These are phyloP conservation scores for Solanum hybrid DNA, from an alignment of 305 asterid genomes.

Conservation along the genomic window DNA sequence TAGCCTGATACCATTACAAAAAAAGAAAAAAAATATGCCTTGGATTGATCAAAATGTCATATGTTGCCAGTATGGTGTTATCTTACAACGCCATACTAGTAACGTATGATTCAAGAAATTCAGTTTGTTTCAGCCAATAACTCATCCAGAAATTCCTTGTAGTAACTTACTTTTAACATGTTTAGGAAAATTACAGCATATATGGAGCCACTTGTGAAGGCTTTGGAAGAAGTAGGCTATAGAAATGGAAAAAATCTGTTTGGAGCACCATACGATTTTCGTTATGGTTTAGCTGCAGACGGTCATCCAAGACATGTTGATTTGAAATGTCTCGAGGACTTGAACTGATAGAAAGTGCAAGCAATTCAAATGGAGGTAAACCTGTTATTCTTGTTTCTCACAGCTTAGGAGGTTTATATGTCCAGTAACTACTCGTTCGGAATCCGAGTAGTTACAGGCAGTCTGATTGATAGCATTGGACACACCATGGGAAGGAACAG, in stretches of 20 bases:
- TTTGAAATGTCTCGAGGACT: constrained; percentile 38
- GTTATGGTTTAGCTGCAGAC: constrained; percentile 60
- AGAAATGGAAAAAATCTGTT: constrained; percentile 43
- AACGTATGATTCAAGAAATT: neutral
- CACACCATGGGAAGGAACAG: constrained; percentile 92
- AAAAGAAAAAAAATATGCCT: too few species aligned
- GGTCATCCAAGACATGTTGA: constrained; percentile 52
- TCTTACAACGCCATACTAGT: too few species aligned
- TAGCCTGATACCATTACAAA: too few species aligned
- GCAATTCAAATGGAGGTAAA: constrained; percentile 36
- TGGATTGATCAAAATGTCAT: too few species aligned
- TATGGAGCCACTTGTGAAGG: constrained; percentile 59
- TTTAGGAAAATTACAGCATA: constrained; percentile 45
- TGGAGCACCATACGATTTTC: constrained; percentile 88
- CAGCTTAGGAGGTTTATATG: constrained; percentile 66
- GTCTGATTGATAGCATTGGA: constrained; percentile 25
- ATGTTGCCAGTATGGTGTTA: too few species aligned
- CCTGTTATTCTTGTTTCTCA: constrained; percentile 67
- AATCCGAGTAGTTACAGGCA: constrained; percentile 5
- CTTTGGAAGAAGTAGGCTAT: constrained; percentile 56
- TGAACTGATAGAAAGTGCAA: constrained; percentile 45
- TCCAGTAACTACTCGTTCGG: constrained; percentile 49
- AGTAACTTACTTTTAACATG: neutral
- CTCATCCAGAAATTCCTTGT: neutral
- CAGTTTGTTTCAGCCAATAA: too few species aligned